These are phyloP conservation scores for Borovskyia barvae DNA, from an alignment of 208 protist species.

Conservation along the genomic window DNA sequence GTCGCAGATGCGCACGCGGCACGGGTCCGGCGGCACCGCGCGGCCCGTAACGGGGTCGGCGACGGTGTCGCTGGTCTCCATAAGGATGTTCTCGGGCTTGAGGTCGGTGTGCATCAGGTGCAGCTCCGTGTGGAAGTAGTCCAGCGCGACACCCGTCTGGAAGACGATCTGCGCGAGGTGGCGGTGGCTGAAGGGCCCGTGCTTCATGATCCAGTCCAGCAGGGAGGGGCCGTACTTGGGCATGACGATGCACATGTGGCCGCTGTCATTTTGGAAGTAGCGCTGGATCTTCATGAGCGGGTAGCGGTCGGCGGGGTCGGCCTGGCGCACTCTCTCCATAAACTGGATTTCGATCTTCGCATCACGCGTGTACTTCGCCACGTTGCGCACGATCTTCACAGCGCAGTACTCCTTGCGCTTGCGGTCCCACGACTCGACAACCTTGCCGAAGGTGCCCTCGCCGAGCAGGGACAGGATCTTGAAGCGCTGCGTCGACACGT, in stretches of 20 bases:
- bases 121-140: constrained; percentile 78
- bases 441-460: constrained; percentile 89
- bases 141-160: constrained; percentile 62
- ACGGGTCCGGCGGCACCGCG: constrained; percentile 39
- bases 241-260: constrained; percentile 85
- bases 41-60: constrained; percentile 74
- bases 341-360: constrained; percentile 89
- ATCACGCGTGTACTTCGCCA: constrained; percentile 84
- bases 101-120: constrained; percentile 82
- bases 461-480: constrained; percentile 89
- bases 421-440: constrained; percentile 88
- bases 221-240: constrained; percentile 70
- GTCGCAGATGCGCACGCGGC: constrained; percentile 64
- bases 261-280: constrained; percentile 79
- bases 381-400: constrained; percentile 86
- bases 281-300: constrained; percentile 77
- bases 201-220: constrained; percentile 82
- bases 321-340: constrained; percentile 72
- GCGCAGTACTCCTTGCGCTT: constrained; percentile 86
- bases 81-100: constrained; percentile 83
- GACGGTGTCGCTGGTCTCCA: constrained; percentile 58
- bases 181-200: constrained; percentile 68
- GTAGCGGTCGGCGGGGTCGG: constrained; percentile 70
- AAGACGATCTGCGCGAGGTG: constrained; percentile 79
- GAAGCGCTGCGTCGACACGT: constrained; percentile 81